Evolutionary conservation across 2,329 filamentous ascomycete genomes (phyloP).

Genomic region (Aspergillus persii): DNA sequence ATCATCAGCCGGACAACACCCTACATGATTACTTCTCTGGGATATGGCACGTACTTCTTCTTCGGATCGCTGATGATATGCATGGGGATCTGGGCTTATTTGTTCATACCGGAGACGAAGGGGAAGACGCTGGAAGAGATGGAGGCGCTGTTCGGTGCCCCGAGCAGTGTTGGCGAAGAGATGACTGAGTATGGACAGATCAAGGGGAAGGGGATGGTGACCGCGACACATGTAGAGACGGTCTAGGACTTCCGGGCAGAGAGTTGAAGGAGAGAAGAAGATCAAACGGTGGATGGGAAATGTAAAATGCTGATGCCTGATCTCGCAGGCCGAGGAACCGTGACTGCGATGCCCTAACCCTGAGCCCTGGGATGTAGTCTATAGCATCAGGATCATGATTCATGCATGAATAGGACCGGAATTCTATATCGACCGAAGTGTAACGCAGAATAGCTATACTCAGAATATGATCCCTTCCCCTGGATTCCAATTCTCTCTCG

Average conservation of each 20-base stretch:
- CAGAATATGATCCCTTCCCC: background rate
- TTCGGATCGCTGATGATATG: conserved; percentile 16
- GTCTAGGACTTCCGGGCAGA: background rate
- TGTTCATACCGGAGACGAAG: conserved; percentile 30
- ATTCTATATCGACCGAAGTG: no score
- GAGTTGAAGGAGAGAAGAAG: background rate
- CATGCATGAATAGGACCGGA: no score
- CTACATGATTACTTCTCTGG: conserved; percentile 52
- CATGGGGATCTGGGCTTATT: conserved; percentile 21
- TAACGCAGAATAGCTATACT: no score
- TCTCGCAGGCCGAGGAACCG: background rate
- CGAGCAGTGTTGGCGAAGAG: background rate
- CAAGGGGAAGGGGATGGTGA: background rate
- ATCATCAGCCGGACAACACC: conserved; percentile 64
- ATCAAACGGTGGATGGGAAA: background rate
- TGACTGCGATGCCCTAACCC: background rate
- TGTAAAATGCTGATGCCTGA: background rate
- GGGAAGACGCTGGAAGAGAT: conserved; percentile 30
- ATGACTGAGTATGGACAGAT: background rate
- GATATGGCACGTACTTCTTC: conserved; percentile 22
- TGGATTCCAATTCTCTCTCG: background rate
- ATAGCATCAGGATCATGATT: no score
- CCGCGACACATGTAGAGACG: background rate
- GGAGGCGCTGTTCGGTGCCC: conserved; percentile 22
- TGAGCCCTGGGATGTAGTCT: background rate